Evolutionary conservation across 345 rosid species (phyloP).

Genomic region (Passiflora organensis): DNA sequence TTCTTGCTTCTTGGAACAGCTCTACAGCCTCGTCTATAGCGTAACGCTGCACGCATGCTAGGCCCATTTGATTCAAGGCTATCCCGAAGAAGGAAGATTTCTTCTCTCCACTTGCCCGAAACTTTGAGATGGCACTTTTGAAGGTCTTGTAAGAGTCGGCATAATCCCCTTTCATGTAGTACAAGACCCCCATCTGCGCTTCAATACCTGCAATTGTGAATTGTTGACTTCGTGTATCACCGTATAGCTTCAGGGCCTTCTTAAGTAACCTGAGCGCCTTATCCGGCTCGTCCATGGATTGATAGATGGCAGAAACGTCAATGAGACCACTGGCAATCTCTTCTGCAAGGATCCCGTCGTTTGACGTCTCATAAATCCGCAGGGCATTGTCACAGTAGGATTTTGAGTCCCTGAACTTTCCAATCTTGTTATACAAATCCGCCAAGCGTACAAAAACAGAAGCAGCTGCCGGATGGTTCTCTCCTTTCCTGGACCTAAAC

Average conservation of each 20-base stretch:
- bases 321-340: slow-evolving; percentile 83
- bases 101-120: slow-evolving; percentile 74
- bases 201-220: slow-evolving; percentile 80
- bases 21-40: slow-evolving; percentile 83
- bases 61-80: slow-evolving; percentile 86
- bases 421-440: slow-evolving; percentile 73
- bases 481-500: slow-evolving; percentile 73
- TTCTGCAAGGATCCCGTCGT: slow-evolving; percentile 52
- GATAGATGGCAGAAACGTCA: slow-evolving; percentile 77
- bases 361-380: slow-evolving; percentile 50
- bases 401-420: slow-evolving; percentile 74
- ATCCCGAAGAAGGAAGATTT: slow-evolving; percentile 74
- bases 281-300: slow-evolving; percentile 70
- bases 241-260: slow-evolving; percentile 57
- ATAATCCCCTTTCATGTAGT: slow-evolving; percentile 75
- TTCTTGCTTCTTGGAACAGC: slow-evolving; percentile 82
- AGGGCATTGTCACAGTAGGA: slow-evolving; percentile 81
- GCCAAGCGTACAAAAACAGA: slow-evolving; percentile 82
- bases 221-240: slow-evolving; percentile 60
- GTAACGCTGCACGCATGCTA: slow-evolving; percentile 67
- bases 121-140: slow-evolving; percentile 57
- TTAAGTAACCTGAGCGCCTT: slow-evolving; percentile 60
- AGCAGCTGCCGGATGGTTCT: slow-evolving; percentile 75
- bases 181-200: slow-evolving; percentile 89
- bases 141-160: slow-evolving; percentile 60